Conservation (phyloP, 129 eudicot genomes). For the carrot (Daucus carota) region DH1_v3.0 NC_030384.2:48572501-48573000, state of each 20-base stretch:
- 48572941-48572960: not conserved
- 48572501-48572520: slow-evolving; percentile 12
- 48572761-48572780: not conserved
- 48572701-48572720: not conserved
- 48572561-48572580: not conserved
- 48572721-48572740: not conserved
- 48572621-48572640: not conserved
- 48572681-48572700: not conserved
- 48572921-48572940: not conserved
- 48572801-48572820: slow-evolving; percentile 81
- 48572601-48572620: slow-evolving; percentile 14
- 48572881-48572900: slow-evolving; percentile 48
- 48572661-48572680: not conserved
- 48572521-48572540: not conserved
- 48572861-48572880: slow-evolving; percentile 95
- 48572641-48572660: not conserved
- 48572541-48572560: slow-evolving; percentile 5
- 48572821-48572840: slow-evolving; percentile 73
- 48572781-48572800: slow-evolving; percentile 13
- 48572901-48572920: slow-evolving; percentile 6
- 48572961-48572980: not conserved
- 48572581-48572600: slow-evolving; percentile 1
- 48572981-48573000: not conserved
- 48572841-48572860: slow-evolving; percentile 68
- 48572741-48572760: not conserved